phyloP scores from a whole-genome alignment of 768 basidiomycete species.

The Leccinum longicurvipes region DNA sequence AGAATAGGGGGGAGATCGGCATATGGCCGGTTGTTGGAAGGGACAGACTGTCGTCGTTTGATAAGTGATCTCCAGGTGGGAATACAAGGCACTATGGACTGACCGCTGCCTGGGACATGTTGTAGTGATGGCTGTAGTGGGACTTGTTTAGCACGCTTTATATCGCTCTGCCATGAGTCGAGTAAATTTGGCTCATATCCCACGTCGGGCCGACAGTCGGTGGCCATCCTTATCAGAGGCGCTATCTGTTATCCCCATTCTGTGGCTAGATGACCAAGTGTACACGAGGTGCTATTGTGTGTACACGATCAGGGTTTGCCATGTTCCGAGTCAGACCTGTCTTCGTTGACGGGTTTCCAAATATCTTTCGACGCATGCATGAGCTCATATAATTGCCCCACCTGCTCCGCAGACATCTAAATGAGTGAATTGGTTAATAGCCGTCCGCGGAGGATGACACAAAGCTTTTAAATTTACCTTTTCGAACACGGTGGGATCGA shows the following conservation, averaged over 20 bases:
- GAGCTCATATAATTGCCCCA: slow-evolving; percentile 91
- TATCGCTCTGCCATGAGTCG: slow-evolving; percentile 8
- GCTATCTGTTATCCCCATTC: slow-evolving; percentile 3
- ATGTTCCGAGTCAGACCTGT: slow-evolving; percentile 3
- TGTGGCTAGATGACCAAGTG: slow-evolving; percentile 5
- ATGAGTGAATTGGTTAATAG: not conserved
- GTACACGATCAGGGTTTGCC: slow-evolving; percentile 10
- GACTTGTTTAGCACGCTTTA: slow-evolving; percentile 8
- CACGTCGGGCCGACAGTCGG: not conserved
- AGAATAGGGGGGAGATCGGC: slow-evolving; percentile 51
- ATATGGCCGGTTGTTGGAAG: slow-evolving; percentile 42
- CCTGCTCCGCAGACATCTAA: slow-evolving; percentile 87
- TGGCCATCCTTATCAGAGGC: not conserved
- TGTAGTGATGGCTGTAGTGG: not conserved
- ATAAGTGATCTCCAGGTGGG: not conserved
- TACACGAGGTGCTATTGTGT: slow-evolving; percentile 3
- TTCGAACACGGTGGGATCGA: slow-evolving; percentile 71
- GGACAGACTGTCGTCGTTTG: slow-evolving; percentile 33
- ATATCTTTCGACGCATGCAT: slow-evolving; percentile 89
- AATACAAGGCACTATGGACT: slow-evolving; percentile 15
- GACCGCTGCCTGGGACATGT: slow-evolving; percentile 40
- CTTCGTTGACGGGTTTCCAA: slow-evolving; percentile 58
- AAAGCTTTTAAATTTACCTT: slow-evolving; percentile 45
- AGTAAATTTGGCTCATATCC: slow-evolving; percentile 3
- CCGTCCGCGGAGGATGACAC: slow-evolving; percentile 1